These are phyloP conservation scores for Arctium minus DNA, from an alignment of 129 eudicot genomes.

Conservation along the genomic window DNA sequence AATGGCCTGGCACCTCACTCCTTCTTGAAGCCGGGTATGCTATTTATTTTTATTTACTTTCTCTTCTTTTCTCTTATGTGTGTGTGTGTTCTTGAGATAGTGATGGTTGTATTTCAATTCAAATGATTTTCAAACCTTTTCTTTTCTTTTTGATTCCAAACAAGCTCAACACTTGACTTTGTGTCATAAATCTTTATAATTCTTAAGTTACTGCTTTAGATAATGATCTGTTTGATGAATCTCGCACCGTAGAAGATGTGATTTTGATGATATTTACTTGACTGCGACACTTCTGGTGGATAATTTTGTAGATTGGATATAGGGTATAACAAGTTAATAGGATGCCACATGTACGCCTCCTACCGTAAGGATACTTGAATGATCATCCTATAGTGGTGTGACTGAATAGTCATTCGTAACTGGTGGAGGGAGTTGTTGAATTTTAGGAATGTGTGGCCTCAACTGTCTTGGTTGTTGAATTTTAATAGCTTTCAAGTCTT, in stretches of 20 bases:
- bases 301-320: neutral
- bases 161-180: neutral
- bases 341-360: neutral
- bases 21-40: slow-evolving; percentile 94
- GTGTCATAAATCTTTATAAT: neutral
- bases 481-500: neutral
- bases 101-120: neutral
- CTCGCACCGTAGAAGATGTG: neutral
- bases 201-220: neutral
- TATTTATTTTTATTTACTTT: neutral
- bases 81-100: neutral
- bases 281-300: neutral
- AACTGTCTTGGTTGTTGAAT: neutral
- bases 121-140: neutral
- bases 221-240: slow-evolving; percentile 11
- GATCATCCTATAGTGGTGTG: neutral
- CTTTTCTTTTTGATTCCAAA: neutral
- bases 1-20: slow-evolving; percentile 87
- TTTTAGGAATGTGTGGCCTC: neutral
- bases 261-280: neutral
- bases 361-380: neutral
- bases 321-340: neutral
- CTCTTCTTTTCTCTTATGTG: neutral
- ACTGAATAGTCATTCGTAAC: neutral
- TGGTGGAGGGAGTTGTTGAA: neutral